Conservation (phyloP, 176 grass and related monocot genomes). For the Carex kokanica region DNA sequence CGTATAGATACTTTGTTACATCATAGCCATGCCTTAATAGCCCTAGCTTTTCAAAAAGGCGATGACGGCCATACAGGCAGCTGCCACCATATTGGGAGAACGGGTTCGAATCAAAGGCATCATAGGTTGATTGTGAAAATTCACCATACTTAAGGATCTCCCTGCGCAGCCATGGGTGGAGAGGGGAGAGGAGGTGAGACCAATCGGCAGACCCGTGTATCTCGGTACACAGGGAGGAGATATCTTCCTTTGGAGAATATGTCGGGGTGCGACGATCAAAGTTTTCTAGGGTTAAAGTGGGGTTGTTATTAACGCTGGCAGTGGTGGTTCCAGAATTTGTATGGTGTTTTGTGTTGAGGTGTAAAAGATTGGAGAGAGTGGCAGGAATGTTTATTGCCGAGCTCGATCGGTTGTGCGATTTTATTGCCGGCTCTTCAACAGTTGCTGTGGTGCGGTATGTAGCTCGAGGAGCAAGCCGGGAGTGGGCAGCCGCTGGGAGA, state of each 20-base stretch:
- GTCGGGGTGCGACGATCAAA: neutral
- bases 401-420: neutral
- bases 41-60: slow-evolving; percentile 39
- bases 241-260: slow-evolving; percentile 26
- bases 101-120: slow-evolving; percentile 43
- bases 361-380: slow-evolving; percentile 34
- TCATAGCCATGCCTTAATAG: slow-evolving; percentile 31
- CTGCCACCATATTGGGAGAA: slow-evolving; percentile 37
- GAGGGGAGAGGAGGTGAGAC: slow-evolving; percentile 39
- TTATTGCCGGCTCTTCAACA: neutral
- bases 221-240: slow-evolving; percentile 19
- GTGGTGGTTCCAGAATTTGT: neutral
- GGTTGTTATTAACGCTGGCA: neutral
- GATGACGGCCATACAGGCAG: slow-evolving; percentile 38
- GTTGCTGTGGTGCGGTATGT: neutral
- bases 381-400: slow-evolving; percentile 29
- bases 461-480: slow-evolving; percentile 16
- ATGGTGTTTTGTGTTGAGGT: slow-evolving; percentile 22
- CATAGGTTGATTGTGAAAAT: slow-evolving; percentile 47
- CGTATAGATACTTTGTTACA: slow-evolving; percentile 63
- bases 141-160: slow-evolving; percentile 56
- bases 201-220: slow-evolving; percentile 52
- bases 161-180: slow-evolving; percentile 44
- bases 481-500: neutral
- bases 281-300: neutral